phyloP scores from a whole-genome alignment of 495 filamentous ascomycete genomes.

The Neurospora africana region DNA sequence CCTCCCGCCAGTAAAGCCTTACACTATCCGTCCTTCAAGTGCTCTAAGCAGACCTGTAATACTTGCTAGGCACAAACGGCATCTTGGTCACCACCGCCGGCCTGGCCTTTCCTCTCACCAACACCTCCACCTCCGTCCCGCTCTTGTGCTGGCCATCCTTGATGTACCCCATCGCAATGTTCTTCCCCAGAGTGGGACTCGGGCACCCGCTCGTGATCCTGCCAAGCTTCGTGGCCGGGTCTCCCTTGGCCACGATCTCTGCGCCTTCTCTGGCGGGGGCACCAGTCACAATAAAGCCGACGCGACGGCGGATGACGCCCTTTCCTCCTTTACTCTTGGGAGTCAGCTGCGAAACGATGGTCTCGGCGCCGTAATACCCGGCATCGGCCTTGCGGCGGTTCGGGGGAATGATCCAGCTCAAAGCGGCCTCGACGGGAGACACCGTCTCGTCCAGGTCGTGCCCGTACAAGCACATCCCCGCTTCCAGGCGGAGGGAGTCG shows the following conservation, averaged over 20 bases:
- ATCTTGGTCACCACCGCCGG: constrained; percentile 79
- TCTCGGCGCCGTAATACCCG: constrained; percentile 62
- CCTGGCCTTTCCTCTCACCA: constrained; percentile 71
- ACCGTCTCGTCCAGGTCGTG: constrained; percentile 85
- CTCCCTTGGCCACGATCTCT: constrained; percentile 45
- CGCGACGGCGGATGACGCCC: constrained; percentile 59
- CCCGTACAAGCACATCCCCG: constrained; percentile 97
- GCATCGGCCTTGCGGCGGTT: constrained; percentile 52
- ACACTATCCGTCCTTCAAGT: background rate
- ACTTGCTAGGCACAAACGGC: constrained; percentile 85
- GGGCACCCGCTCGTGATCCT: constrained; percentile 83
- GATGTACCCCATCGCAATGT: constrained; percentile 95
- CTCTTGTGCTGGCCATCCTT: constrained; percentile 72
- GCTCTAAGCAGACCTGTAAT: constrained; percentile 38
- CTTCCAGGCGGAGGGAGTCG: constrained; percentile 87
- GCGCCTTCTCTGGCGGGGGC: constrained; percentile 87
- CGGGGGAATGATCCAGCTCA: constrained; percentile 80
- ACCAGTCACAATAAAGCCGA: constrained; percentile 76
- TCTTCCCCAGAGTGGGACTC: constrained; percentile 71
- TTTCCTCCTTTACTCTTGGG: constrained; percentile 54
- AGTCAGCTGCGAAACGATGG: constrained; percentile 60
- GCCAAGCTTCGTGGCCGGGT: constrained; percentile 44
- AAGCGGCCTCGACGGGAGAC: constrained; percentile 73
- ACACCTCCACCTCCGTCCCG: constrained; percentile 71
- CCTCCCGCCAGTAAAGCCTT: background rate